Percentiles rank a stretch among this genome's conserved stretches.
These are phyloP conservation scores for Spinacia oleracea DNA, from an alignment of 179 eudicot species.

Conservation along the genomic window DNA sequence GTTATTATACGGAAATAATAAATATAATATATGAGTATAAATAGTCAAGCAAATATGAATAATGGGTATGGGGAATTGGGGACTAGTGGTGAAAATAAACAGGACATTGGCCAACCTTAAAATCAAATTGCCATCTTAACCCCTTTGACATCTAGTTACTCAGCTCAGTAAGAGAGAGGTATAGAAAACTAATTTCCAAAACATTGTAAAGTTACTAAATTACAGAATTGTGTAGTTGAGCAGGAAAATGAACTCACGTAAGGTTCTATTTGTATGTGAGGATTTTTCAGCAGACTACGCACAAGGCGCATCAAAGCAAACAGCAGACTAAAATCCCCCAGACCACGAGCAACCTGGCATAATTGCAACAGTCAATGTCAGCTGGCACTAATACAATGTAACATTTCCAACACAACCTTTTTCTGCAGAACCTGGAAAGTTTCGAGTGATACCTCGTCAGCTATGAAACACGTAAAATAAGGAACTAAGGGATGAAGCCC, in stretches of 20 bases:
- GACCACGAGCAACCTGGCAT: conserved; percentile 78
- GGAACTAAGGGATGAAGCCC: conserved; percentile 93
- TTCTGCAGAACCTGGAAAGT: not conserved
- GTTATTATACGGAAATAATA: too few relatives aligned
- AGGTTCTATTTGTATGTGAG: conserved; percentile 83
- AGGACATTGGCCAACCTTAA: not conserved
- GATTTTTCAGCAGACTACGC: conserved; percentile 78
- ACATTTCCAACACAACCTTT: not conserved
- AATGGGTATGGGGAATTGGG: not conserved
- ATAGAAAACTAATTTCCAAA: not conserved
- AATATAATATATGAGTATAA: too few relatives aligned
- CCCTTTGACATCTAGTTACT: not conserved
- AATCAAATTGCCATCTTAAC: not conserved
- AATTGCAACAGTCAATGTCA: conserved; percentile 15
- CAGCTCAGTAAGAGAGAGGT: not conserved
- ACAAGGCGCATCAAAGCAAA: conserved; percentile 93
- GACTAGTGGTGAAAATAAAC: not conserved
- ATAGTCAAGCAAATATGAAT: not conserved
- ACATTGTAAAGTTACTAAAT: not conserved
- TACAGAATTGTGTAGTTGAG: not conserved
- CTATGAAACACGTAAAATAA: conserved; percentile 76
- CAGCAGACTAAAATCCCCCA: conserved; percentile 66
- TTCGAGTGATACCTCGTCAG: conserved; percentile 64
- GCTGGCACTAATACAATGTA: not conserved
- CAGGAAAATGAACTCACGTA: conserved; percentile 55